phyloP scores from a whole-genome alignment of 129 eudicot genomes.

The Scalesia atractyloides region DNA sequence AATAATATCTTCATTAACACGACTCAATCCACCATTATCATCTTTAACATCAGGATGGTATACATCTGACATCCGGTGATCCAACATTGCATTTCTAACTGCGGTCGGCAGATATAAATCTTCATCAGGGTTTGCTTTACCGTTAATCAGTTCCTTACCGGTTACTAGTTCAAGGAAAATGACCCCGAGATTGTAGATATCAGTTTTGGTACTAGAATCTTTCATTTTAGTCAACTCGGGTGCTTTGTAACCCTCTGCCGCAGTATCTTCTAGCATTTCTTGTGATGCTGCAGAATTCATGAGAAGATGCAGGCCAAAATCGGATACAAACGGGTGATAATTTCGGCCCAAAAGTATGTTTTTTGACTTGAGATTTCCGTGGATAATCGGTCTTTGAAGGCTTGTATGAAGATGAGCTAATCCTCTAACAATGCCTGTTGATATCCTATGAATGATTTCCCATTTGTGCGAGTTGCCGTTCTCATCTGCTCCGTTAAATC shows the following conservation, averaged over 20 bases:
- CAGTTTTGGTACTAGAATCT: slow-evolving; percentile 59
- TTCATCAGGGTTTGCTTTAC: slow-evolving; percentile 53
- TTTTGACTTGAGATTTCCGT: slow-evolving; percentile 91
- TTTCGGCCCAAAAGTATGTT: slow-evolving; percentile 62
- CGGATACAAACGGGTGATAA: slow-evolving; percentile 64
- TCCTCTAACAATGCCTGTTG: slow-evolving; percentile 71
- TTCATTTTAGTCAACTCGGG: slow-evolving; percentile 86
- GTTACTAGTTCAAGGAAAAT: slow-evolving; percentile 77
- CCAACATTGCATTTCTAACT: slow-evolving; percentile 61
- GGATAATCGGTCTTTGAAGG: slow-evolving; percentile 68
- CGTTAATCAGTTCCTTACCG: slow-evolving; percentile 62
- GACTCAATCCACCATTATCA: slow-evolving; percentile 36
- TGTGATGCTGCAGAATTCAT: slow-evolving; percentile 70
- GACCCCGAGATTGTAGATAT: slow-evolving; percentile 81
- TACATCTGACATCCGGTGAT: slow-evolving; percentile 55
- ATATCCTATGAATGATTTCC: slow-evolving; percentile 61
- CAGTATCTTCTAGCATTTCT: slow-evolving; percentile 76
- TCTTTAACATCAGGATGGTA: slow-evolving; percentile 62
- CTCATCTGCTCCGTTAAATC: slow-evolving; percentile 54
- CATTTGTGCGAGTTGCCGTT: slow-evolving; percentile 71
- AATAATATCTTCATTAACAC: slow-evolving; percentile 48
- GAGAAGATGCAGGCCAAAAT: slow-evolving; percentile 76
- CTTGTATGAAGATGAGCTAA: slow-evolving; percentile 68
- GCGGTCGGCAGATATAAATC: slow-evolving; percentile 66
- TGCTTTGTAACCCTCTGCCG: slow-evolving; percentile 82